Conservation (phyloP, 345 rosid genomes). For the Odontarrhena argentea region DNA sequence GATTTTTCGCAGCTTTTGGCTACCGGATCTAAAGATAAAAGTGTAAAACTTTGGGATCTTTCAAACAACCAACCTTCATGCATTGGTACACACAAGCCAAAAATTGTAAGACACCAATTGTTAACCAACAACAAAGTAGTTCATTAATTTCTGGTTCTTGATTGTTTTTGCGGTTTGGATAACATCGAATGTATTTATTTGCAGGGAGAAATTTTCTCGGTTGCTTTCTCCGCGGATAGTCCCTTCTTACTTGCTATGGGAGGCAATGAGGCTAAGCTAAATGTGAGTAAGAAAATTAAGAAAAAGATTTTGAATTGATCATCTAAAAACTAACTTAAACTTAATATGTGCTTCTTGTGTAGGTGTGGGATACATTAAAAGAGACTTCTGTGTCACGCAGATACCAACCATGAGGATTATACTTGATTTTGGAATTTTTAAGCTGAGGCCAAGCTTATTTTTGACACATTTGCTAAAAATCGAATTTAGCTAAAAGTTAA, state of each 20-base stretch:
- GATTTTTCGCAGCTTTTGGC: conserved; percentile 50
- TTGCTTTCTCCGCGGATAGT: conserved; percentile 69
- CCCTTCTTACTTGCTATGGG: conserved; percentile 78
- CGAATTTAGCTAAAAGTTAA: no score
- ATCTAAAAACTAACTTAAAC: background rate
- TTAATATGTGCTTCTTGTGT: conserved; percentile 11
- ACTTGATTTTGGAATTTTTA: background rate
- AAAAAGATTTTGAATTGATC: background rate
- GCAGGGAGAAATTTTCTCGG: conserved; percentile 72
- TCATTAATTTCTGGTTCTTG: background rate
- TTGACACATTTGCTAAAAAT: no score
- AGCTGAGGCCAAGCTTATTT: no score
- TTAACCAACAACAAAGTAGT: background rate
- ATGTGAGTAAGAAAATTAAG: conserved; percentile 47
- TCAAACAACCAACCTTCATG: conserved; percentile 77
- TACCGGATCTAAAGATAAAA: conserved; percentile 51
- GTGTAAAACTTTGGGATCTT: conserved; percentile 83
- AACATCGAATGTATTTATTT: background rate
- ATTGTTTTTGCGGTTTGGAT: no score
- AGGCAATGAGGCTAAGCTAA: conserved; percentile 70
- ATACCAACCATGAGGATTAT: conserved; percentile 31
- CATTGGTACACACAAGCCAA: conserved; percentile 57
- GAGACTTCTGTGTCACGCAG: conserved; percentile 50
- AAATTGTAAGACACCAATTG: conserved; percentile 50
- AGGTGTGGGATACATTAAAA: conserved; percentile 76